Evolutionary conservation across 2,329 filamentous ascomycete species (phyloP).

Genomic region (Exserohilum turcica): DNA sequence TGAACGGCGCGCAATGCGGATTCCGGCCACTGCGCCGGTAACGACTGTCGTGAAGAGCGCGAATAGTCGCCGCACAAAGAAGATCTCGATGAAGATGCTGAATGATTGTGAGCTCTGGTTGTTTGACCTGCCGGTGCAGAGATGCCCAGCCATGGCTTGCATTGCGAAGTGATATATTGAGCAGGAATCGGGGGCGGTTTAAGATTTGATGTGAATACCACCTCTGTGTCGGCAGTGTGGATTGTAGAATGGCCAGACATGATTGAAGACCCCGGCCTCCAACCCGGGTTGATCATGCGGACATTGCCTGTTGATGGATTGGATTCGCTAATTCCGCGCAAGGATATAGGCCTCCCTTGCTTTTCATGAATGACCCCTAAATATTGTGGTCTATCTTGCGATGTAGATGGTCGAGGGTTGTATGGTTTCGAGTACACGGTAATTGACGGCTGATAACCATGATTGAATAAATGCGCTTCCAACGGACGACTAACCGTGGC

Average conservation of each 20-base stretch:
- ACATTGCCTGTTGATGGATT: background rate
- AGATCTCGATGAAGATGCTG: conserved; percentile 28
- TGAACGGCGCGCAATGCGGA: conserved; percentile 43
- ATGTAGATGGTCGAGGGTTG: conserved; percentile 19
- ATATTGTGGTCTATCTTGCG: background rate
- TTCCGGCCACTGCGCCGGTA: conserved; percentile 36
- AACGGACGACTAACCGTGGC: conserved; percentile 44
- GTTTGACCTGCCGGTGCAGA: conserved; percentile 22
- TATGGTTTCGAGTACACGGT: conserved; percentile 19
- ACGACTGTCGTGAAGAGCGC: conserved; percentile 30
- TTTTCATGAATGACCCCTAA: background rate
- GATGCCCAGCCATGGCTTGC: conserved; percentile 17
- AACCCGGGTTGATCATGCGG: background rate
- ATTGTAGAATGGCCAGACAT: background rate
- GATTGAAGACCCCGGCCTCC: background rate
- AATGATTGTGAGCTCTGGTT: conserved; percentile 13
- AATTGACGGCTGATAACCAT: conserved; percentile 22
- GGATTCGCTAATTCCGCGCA: background rate
- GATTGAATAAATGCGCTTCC: conserved; percentile 43
- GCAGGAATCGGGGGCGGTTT: conserved; percentile 37
- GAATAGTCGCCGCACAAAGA: conserved; percentile 20
- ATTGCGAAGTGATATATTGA: conserved; percentile 22
- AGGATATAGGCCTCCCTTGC: background rate
- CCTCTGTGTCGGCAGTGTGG: conserved; percentile 8
- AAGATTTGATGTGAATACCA: conserved; percentile 39